Conservation (phyloP, 441 rosid species). For the Jatropha podagrica region DNA sequence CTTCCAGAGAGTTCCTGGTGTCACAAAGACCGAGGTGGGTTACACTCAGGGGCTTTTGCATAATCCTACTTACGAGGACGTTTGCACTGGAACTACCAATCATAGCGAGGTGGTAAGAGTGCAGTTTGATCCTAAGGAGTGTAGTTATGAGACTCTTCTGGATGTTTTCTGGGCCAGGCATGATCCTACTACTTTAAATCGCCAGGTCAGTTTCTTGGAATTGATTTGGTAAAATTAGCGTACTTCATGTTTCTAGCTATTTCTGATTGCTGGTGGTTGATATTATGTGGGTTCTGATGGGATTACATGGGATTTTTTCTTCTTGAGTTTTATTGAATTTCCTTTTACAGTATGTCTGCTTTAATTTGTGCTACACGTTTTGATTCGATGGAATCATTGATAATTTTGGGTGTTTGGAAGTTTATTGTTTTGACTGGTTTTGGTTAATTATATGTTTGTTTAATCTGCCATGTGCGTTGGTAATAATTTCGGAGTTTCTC, state of each 20-base stretch:
- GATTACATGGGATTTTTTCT: not conserved
- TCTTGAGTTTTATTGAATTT: not conserved
- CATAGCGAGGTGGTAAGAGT: conserved; percentile 83
- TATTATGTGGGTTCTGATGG: not conserved
- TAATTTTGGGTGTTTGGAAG: not conserved
- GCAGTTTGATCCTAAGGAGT: conserved; percentile 74
- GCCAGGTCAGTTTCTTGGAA: conserved; percentile 53
- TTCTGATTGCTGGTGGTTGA: not conserved
- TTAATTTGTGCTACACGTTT: not conserved
- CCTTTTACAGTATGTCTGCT: not conserved
- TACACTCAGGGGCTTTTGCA: conserved; percentile 61
- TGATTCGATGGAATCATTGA: not conserved
- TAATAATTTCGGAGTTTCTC: not conserved
- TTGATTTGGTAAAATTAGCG: not conserved
- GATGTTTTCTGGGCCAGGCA: conserved; percentile 85
- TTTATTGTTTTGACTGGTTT: not conserved
- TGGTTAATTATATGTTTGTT: not conserved
- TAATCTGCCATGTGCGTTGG: not conserved
- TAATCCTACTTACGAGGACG: conserved; percentile 68
- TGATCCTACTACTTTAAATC: conserved; percentile 88
- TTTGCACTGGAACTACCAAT: conserved; percentile 65
- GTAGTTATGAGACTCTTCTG: conserved; percentile 61
- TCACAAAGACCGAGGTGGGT: conserved; percentile 78
- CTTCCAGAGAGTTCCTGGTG: conserved; percentile 77
- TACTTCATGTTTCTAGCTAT: not conserved